Base-by-base conservation (phyloP, 2,329 filamentous ascomycete species). In the Elsinoe batatas region DNA sequence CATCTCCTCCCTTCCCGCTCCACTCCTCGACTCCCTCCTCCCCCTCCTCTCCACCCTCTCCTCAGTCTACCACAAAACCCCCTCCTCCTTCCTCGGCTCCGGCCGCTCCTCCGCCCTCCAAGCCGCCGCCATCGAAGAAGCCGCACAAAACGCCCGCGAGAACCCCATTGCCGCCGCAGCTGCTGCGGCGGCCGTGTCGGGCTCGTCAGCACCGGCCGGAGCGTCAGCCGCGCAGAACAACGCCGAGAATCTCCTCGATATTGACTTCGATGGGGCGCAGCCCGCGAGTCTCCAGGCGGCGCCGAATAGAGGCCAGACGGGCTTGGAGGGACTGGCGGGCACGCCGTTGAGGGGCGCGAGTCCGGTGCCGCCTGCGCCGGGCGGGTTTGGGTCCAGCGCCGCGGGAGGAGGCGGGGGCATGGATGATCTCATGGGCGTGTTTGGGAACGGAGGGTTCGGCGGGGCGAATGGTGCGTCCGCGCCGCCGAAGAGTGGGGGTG, bases 61-160 rank as follows among this genome's bases (percentile, higher is more conserved):
- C 6, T 97, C 91, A 1, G 93, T 98, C 18, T 98, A 98, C 73
- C 93, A 98, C 80, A 97, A 95, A 74, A 91, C 91, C 7, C 91
- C 93, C 43, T 89, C 95, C 78, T 90, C 91, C n/a, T 98, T 98
- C 71, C 85, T 98, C 57, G 93, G 93, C 63, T 90, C 95, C 72
- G 93, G 93, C 40, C 84, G 91, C 43, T 96, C 88, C 63, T 93
- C 91, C 36, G 91, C 93, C 49, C 89, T 98, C 66, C 93, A 97
- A 72, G 85, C 87, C 62, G 91, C 91, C 51, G 93, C 93, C 58
- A 95, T 98, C 67, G 91, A 95, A 69, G 93, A 98, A 74, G 90
- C 95, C 75, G 82, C 87, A 61, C 84, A 97, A 71, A 89, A 96
- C 64, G 88, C 88, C 1, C 87, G 84, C 59, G 93, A 97, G 64